Evolutionary conservation across 2,329 filamentous ascomycete species (phyloP), one percentile per base, ranked within the genome.

Genomic region (Diplodia sapinea): DNA sequence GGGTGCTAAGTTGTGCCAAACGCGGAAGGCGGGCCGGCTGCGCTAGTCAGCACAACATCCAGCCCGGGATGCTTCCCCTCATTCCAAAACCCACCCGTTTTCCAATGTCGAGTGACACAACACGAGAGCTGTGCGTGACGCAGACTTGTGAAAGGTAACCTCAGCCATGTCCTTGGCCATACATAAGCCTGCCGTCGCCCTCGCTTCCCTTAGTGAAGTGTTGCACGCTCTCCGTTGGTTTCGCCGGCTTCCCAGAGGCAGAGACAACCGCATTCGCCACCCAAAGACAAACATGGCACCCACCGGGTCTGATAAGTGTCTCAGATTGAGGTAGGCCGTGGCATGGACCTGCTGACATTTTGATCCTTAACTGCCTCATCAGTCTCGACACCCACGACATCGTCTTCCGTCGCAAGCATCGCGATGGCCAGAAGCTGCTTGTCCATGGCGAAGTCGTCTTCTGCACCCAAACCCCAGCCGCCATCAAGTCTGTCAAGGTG

Each of bases 381-480:
- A 47, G 43, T 47, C 43, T 47, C 43, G 43, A 47, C 17, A 47
- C 17, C 9, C 43, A 47, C 43, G 43, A 47, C 43, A 11, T 47
- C 43, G 43, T 47, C 43, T 47, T 47, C 43, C 43, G 43, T 47
- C 43, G 43, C 43, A n/a, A 47, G n/a, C 43, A 47, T 47, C 43
- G 43, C 8, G 43, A 47, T 20, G 43, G 43, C 43, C 43, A 47
- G 11, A 47, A 47, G n/a, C 43, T 20, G n/a, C 7, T 47, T 20
- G 43, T 47, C 17, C 43, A 20, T 13, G 43, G 43, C 43, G 43
- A 47, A 20, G 43, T 47, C 43, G 43, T 47, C n/a, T 20, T 47
- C 43, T 47, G 43, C 43, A 47, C 43, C 9, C 43, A 47, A 20
- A 20, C 6, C n/a, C 43, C 43, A 20, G 20, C 43, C n/a, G 43